phyloP scores from a whole-genome alignment of 805 yeast species.

The Teunomyces lycoperdinae region DNA sequence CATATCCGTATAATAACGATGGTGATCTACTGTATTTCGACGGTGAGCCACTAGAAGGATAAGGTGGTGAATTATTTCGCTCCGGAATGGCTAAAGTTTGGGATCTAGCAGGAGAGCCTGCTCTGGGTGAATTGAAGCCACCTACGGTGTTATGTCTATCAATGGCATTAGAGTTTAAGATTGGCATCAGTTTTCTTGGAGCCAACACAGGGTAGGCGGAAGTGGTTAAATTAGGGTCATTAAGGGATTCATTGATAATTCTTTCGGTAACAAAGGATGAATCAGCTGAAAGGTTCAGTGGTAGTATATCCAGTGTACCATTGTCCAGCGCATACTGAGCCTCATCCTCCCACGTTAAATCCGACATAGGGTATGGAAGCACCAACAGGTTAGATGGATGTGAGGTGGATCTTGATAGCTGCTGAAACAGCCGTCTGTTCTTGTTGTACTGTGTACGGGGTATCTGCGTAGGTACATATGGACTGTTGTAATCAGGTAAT shows the following conservation, averaged over 20 bases:
- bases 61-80: not conserved
- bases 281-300: not conserved
- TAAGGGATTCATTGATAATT: not conserved
- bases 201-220: not conserved
- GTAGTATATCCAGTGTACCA: not conserved
- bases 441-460: not conserved
- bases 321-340: not conserved
- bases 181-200: not conserved
- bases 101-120: conserved; percentile 8
- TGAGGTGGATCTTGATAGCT: conserved; percentile 7
- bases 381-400: conserved; percentile 2
- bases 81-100: conserved; percentile 7
- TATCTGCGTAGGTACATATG: not conserved
- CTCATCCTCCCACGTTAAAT: conserved; percentile 4
- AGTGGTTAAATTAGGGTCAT: not conserved
- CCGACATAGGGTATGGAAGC: conserved; percentile 6
- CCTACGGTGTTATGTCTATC: not conserved
- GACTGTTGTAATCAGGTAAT: conserved; percentile 30
- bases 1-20: conserved; percentile 14
- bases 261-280: not conserved
- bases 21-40: conserved; percentile 25
- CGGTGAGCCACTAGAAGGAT: conserved; percentile 22
- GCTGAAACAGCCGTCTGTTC: conserved; percentile 10
- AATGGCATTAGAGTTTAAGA: not conserved
- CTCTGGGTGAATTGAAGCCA: not conserved